These are phyloP conservation scores for Candida tunisiensis DNA, from an alignment of 1,139 yeast genomes.

Conservation along the genomic window DNA sequence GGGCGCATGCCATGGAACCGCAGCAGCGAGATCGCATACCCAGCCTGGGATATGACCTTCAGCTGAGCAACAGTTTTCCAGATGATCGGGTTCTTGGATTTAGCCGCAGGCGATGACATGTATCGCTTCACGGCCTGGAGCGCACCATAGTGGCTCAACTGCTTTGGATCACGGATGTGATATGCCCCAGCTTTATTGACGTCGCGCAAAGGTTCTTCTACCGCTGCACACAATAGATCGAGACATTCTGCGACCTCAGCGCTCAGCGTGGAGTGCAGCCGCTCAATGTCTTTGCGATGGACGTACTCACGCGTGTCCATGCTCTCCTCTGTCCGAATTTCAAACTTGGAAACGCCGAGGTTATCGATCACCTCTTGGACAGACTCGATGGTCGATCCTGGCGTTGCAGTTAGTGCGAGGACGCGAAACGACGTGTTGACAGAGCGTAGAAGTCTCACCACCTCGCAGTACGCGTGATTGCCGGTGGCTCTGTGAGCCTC, in stretches of 20 bases:
- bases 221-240: conserved; percentile 38
- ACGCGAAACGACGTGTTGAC: conserved; percentile 55
- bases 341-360: conserved; percentile 57
- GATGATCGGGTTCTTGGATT: conserved; percentile 7
- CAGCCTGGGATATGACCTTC: conserved; percentile 54
- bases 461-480: conserved; percentile 74
- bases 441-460: conserved; percentile 46
- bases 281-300: conserved; percentile 48
- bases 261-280: conserved; percentile 36
- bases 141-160: conserved; percentile 55
- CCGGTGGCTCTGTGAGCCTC: conserved; percentile 95
- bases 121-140: conserved; percentile 47
- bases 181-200: conserved; percentile 51
- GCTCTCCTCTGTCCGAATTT: conserved; percentile 73
- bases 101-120: conserved; percentile 9
- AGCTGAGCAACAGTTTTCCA: conserved; percentile 14
- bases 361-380: conserved; percentile 74
- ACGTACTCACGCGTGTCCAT: conserved; percentile 67
- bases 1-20: conserved; percentile 72
- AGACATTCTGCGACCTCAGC: conserved; percentile 36
- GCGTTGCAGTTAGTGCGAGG: conserved; percentile 89
- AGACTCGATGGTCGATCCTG: conserved; percentile 74
- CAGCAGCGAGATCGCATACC: conserved; percentile 34
- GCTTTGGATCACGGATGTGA: conserved; percentile 45
- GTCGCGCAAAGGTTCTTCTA: conserved; percentile 42